These are phyloP conservation scores for Favolaschia claudopus DNA, from an alignment of 768 basidiomycete species.

Conservation along the genomic window DNA sequence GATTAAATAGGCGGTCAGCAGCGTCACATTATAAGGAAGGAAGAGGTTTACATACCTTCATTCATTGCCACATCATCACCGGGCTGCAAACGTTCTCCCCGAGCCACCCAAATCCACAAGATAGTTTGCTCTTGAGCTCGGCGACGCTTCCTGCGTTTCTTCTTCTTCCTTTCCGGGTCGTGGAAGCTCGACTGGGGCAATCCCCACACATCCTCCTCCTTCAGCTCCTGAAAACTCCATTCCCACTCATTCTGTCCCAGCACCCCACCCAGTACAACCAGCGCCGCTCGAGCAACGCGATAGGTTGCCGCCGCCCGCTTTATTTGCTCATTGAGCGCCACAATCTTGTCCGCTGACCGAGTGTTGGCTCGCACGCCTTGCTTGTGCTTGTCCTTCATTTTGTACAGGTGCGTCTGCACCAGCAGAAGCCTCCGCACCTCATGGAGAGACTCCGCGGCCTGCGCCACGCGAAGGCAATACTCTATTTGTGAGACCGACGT, in stretches of 20 bases:
- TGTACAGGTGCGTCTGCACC: constrained; percentile 26
- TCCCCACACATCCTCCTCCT: constrained; percentile 24
- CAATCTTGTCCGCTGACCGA: constrained; percentile 24
- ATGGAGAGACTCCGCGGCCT: constrained; percentile 35
- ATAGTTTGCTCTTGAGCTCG: not conserved
- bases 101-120: not conserved
- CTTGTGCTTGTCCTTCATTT: constrained; percentile 29
- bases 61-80: not conserved
- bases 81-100: not conserved
- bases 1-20: not conserved
- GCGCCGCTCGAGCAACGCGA: constrained; percentile 22
- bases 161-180: not conserved
- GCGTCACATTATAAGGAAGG: too few relatives aligned
- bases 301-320: constrained; percentile 25
- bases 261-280: constrained; percentile 1
- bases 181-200: constrained; percentile 14
- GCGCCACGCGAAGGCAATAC: constrained; percentile 31
- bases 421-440: constrained; percentile 30
- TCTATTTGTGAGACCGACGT: constrained; percentile 20
- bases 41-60: not conserved
- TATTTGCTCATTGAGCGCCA: constrained; percentile 21
- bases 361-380: constrained; percentile 33
- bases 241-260: constrained; percentile 20
- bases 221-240: constrained; percentile 15
- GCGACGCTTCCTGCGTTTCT: not conserved